Evolutionary conservation across 2,329 filamentous ascomycete species (phyloP), one percentile per base, ranked within the genome.

Genomic region (Coleophoma cylindrospora): DNA sequence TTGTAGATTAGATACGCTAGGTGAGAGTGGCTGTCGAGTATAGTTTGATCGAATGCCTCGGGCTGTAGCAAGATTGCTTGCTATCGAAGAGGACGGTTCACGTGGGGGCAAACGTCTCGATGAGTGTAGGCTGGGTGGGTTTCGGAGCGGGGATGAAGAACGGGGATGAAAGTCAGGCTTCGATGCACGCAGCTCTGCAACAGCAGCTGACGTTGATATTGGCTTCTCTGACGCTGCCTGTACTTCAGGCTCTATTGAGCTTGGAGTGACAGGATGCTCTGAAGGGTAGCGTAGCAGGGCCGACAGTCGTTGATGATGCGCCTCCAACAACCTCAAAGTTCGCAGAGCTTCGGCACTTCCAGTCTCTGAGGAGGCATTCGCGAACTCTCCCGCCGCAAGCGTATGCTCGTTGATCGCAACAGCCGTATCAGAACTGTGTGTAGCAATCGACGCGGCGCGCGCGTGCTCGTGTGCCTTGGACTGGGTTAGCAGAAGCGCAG

Each of bases 381-480:
- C 85, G 67, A 96, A 97, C 66, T 96, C 89, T 56, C 84, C 86
- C 2, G 94, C 92, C 36, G 94, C 94, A 50, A 88, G 76, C 48
- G 91, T 84, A 70, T 97, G 92, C 68, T 96, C 89, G 63, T 87
- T 87, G 63, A 91, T 87, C 54, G 92, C 92, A 44, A 89, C 84
- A 7, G 86, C 86, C 50, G 89, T 89, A 65, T 94, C 84, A 21
- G 77, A 74, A 57, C 79, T 79, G 56, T 77, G 75, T 34, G 80
- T 83, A 49, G 91, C 89, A 21, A 84, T 77, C 21, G 89, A 84
- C 40, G 92, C 91, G 62, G 89, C 91, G 61, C 85, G 84, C 46
- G 90, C 91, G 71, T 96, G 91, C 59, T 92, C 86, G 70, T 96
- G 89, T 55, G 91, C 92, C 82, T 92, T 59, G 40, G 38, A 47